phyloP scores from a whole-genome alignment of 2,329 filamentous ascomycete species.

The Chlorencoelia australis region DNA sequence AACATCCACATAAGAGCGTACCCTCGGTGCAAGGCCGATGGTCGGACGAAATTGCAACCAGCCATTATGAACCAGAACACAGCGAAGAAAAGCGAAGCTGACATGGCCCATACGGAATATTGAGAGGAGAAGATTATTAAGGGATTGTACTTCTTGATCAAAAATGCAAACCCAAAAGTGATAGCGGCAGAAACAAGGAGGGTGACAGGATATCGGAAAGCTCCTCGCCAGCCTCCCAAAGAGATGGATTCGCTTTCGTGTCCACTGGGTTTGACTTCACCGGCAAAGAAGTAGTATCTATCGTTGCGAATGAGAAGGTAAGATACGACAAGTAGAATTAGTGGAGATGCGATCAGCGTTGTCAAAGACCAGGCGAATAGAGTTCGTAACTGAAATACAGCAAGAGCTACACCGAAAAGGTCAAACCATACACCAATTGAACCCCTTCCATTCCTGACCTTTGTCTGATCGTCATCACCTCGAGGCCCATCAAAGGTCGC shows the following conservation, averaged over 20 bases:
- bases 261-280: slow-evolving; percentile 44
- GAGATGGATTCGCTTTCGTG: slow-evolving; percentile 51
- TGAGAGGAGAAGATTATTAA: slow-evolving; percentile 83
- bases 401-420: slow-evolving; percentile 70
- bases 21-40: slow-evolving; percentile 74
- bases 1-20: slow-evolving; percentile 84
- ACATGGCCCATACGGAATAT: slow-evolving; percentile 84
- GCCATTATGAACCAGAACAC: slow-evolving; percentile 74
- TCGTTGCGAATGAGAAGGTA: slow-evolving; percentile 59
- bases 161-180: slow-evolving; percentile 62
- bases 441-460: slow-evolving; percentile 55
- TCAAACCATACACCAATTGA: slow-evolving; percentile 86
- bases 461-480: slow-evolving; percentile 44
- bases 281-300: slow-evolving; percentile 82
- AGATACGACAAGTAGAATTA: slow-evolving; percentile 60
- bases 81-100: slow-evolving; percentile 70
- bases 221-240: slow-evolving; percentile 68
- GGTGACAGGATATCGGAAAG: slow-evolving; percentile 75
- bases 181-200: slow-evolving; percentile 56
- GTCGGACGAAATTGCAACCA: slow-evolving; percentile 68
- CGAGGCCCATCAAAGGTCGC: slow-evolving; percentile 53
- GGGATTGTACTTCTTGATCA: slow-evolving; percentile 77
- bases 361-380: slow-evolving; percentile 84
- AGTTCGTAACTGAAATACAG: slow-evolving; percentile 67
- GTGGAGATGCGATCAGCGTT: slow-evolving; percentile 67